Conservation (phyloP, 2,329 filamentous ascomycete species). For the Akanthomyces muscarius region DNA sequence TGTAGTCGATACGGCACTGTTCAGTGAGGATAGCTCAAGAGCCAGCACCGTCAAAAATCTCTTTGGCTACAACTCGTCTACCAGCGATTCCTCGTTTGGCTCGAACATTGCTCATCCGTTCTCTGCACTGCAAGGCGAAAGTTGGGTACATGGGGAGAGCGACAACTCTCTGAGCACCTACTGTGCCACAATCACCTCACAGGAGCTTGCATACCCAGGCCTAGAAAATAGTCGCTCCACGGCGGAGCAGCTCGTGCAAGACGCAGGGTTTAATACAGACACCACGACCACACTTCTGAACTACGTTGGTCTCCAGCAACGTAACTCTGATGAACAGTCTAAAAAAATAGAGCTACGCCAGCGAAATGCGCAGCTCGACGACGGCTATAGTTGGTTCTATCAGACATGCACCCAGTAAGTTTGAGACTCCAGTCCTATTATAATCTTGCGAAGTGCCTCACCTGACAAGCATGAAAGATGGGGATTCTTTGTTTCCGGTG, state of each 20-base stretch:
- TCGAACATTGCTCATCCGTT: constrained; percentile 39
- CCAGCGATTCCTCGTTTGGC: constrained; percentile 39
- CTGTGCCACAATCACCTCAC: constrained; percentile 44
- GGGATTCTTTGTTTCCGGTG: constrained; percentile 75
- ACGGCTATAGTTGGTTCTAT: constrained; percentile 44
- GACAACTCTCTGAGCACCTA: constrained; percentile 41
- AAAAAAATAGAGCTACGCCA: not conserved
- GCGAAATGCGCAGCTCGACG: not conserved
- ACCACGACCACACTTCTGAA: constrained; percentile 46
- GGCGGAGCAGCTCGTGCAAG: constrained; percentile 37
- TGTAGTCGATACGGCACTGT: constrained; percentile 48
- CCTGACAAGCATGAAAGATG: constrained; percentile 45
- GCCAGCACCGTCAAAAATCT: constrained; percentile 43
- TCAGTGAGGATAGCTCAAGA: constrained; percentile 31
- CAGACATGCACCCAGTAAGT: constrained; percentile 53
- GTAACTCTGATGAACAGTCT: not conserved
- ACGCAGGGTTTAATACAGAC: constrained; percentile 37
- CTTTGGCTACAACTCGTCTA: not conserved
- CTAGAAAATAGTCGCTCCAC: constrained; percentile 33
- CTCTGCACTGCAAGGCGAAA: constrained; percentile 41
- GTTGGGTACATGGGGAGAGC: constrained; percentile 50
- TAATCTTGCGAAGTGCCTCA: not conserved
- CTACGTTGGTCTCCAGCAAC: constrained; percentile 38
- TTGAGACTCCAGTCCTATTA: fast-evolving
- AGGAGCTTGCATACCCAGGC: constrained; percentile 38